Base-by-base conservation (phyloP, 1,284 basidiomycete genomes). In the Cryptococcus sp. region DNA sequence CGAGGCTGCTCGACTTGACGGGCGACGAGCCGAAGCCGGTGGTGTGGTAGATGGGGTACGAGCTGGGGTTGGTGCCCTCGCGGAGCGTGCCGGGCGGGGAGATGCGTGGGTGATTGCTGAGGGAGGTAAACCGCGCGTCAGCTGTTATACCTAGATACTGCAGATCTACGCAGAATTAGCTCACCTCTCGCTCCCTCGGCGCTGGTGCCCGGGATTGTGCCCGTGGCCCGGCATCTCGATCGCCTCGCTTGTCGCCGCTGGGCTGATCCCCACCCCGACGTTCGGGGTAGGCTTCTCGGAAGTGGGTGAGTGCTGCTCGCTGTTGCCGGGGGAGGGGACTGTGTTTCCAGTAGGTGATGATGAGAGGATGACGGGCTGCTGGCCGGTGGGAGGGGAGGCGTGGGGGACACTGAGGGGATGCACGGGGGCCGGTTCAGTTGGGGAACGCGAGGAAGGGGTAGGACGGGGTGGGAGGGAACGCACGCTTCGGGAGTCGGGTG, bases 401-500 rank as follows among this genome's bases (percentile, higher is more conserved):
- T 78, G 76, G 3, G 72, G 76, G 38, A 78, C 66, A 36, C 75
- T 76, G 62, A 11, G 20, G n/a, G 28, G 20, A 8, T 24, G 33
- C 33, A 4, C 24, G 48, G 15, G 28, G 20, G 40, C 4, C 36
- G 45, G 15, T 11, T 35, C n/a, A 46, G 51, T 37, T 20, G 28
- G 50, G 37, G 4, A 44, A 13, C 36, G 9, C 13, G 37, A n/a
- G n/a, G n/a, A n/a, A n/a, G 28, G 28, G 4, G 28, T 33, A 33
- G 28, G 28, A 38, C 13, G 15, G 7, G 35, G 20, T 28, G n/a
- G 46, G 13, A n/a, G 13, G 15, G 18, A n/a, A 80, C 88, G 61
- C 71, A 92, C 91, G 90, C 91, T 80, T 96, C 90, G 33, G 93
- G 92, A 76, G 90, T 94, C 23, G 93, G 93, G 66, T 96, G 96